A percentile compares a stretch with the other conserved stretches of the same genome.
Conservation (phyloP, 2,329 filamentous ascomycete genomes). For the Gnomoniopsis smithogilvyi region DNA sequence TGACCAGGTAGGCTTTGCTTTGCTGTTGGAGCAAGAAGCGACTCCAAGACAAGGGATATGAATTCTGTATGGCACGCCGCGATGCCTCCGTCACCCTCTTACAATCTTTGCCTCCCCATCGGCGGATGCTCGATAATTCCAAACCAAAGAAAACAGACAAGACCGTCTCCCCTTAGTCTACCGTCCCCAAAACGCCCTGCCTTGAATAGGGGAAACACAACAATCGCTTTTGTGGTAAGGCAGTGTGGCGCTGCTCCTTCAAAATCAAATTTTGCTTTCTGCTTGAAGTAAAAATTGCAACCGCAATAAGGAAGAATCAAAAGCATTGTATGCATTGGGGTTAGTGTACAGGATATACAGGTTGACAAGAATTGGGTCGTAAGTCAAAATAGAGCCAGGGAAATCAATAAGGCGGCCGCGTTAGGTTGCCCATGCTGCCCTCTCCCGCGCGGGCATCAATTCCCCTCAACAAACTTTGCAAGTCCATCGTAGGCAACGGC, state of each 20-base stretch:
- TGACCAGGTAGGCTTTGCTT: too few relatives aligned
- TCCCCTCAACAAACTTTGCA: conserved; percentile 46
- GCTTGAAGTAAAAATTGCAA: background rate
- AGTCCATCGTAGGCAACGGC: conserved; percentile 36
- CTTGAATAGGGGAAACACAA: background rate
- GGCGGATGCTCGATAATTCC: background rate
- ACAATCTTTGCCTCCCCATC: too few relatives aligned
- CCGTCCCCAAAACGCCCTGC: background rate
- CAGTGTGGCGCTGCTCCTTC: background rate
- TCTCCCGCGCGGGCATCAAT: conserved; percentile 49
- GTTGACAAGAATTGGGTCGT: background rate
- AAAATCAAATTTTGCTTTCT: background rate
- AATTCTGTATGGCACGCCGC: too few relatives aligned
- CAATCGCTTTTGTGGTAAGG: too few relatives aligned
- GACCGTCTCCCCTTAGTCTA: background rate
- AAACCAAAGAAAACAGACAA: background rate
- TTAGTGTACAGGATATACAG: background rate
- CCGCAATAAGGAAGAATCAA: background rate
- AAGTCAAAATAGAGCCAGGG: background rate
- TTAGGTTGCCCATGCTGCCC: conserved; percentile 41
- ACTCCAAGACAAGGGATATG: too few relatives aligned
- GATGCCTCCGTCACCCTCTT: too few relatives aligned
- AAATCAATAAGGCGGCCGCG: conserved; percentile 47
- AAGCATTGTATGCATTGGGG: background rate
- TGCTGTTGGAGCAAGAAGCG: too few relatives aligned